Percentiles rank a stretch among this genome's conserved stretches.
Conservation (phyloP, 306 rosid genomes). For the Acacia melanoxylon region DNA sequence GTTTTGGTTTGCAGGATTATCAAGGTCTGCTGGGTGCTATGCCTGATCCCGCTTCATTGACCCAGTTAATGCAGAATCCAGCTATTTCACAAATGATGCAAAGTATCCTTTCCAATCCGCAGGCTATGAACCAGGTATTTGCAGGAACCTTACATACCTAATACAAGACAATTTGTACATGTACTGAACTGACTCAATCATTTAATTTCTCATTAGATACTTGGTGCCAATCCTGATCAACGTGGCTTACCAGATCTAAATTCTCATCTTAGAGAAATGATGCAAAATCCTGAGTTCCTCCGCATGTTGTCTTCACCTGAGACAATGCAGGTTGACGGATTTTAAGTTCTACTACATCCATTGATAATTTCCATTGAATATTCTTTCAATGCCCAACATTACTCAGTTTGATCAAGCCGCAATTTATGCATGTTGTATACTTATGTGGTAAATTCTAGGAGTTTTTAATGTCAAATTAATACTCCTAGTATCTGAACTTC, state of each 20-base stretch:
- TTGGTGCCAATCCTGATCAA: conserved; percentile 62
- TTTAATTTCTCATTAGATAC: conserved; percentile 46
- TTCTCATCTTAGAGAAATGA: conserved; percentile 75
- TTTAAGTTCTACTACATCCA: conserved; percentile 12
- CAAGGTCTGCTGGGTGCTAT: conserved; percentile 63
- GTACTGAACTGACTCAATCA: conserved; percentile 32
- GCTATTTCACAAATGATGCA: conserved; percentile 88
- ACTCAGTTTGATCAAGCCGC: background rate
- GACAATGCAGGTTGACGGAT: conserved; percentile 74
- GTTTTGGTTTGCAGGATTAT: conserved; percentile 62
- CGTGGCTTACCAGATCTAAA: conserved; percentile 71
- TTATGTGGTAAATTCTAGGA: conserved; percentile 1
- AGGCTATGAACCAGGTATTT: conserved; percentile 74
- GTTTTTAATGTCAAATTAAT: background rate
- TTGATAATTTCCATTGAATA: conserved; percentile 21
- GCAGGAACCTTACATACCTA: background rate
- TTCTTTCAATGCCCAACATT: conserved; percentile 14
- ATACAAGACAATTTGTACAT: conserved; percentile 18
- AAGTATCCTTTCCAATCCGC: conserved; percentile 78
- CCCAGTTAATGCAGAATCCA: conserved; percentile 83
- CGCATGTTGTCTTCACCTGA: conserved; percentile 82
- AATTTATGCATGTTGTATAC: background rate
- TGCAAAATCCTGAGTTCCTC: conserved; percentile 80
- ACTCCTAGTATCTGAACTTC: background rate
- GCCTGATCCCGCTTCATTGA: conserved; percentile 60